Evolutionary conservation across 31 red algal genomes (phyloP).

Genomic region (Odonthalia washingtoniensis): DNA sequence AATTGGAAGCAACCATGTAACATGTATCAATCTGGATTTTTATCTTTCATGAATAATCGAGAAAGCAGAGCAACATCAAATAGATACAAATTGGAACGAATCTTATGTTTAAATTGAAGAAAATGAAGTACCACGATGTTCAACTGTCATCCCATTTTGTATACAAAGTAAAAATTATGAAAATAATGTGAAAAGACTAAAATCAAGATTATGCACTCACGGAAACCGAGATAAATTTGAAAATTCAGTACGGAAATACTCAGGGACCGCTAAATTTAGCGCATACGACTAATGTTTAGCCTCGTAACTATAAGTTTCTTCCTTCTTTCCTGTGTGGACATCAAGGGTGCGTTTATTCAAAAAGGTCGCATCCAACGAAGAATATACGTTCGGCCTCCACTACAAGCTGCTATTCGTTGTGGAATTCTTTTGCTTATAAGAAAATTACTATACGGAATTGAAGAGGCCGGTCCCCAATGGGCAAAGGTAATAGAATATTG

Average conservation of each 20-base stretch:
- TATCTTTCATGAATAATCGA: not conserved
- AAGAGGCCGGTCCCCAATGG: conserved; percentile 14
- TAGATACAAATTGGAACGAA: not conserved
- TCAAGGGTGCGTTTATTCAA: conserved; percentile 25
- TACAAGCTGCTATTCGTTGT: not conserved
- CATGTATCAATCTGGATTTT: not conserved
- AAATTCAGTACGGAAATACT: not conserved
- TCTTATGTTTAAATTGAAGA: not conserved
- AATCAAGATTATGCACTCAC: not conserved
- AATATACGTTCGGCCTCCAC: conserved; percentile 34
- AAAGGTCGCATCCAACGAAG: not conserved
- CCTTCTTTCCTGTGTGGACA: conserved; percentile 18
- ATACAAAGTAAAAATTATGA: conserved; percentile 11
- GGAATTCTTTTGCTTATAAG: not conserved
- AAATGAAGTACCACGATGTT: not conserved
- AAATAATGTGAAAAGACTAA: conserved; percentile 1
- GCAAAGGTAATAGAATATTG: conserved; percentile 17
- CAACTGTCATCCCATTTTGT: conserved; percentile 19
- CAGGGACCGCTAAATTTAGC: not conserved
- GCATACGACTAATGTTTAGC: not conserved
- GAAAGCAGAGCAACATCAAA: not conserved
- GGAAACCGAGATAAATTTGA: conserved; percentile 9
- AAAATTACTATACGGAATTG: conserved; percentile 42
- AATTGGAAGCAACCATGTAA: not conserved
- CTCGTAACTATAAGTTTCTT: not conserved